Conservation (phyloP, 1,284 basidiomycete genomes). For the Schizopora paradoxa region DNA sequence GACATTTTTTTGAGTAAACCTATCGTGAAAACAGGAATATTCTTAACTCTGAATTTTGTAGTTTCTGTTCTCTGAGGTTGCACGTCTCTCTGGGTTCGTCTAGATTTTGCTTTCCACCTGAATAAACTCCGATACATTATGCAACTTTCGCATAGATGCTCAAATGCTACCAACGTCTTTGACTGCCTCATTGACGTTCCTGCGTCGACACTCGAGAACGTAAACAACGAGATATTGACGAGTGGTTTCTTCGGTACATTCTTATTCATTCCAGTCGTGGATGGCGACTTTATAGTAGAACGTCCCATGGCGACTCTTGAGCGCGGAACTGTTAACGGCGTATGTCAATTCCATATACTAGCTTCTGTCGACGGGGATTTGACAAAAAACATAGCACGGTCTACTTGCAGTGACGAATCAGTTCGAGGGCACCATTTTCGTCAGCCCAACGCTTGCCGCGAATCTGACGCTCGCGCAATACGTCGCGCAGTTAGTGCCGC, state of each 20-base stretch:
- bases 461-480: slow-evolving; percentile 30
- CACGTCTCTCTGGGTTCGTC: slow-evolving; percentile 3
- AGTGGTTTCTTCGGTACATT: slow-evolving; percentile 38
- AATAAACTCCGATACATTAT: not conserved
- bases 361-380: not conserved
- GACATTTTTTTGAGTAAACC: not conserved
- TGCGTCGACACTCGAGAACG: slow-evolving; percentile 27
- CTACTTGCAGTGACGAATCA: slow-evolving; percentile 35
- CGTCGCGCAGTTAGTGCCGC: slow-evolving; percentile 34
- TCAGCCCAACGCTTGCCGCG: slow-evolving; percentile 27
- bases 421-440: slow-evolving; percentile 36
- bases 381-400: slow-evolving; percentile 24
- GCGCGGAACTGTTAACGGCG: slow-evolving; percentile 14
- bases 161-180: slow-evolving; percentile 28
- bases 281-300: slow-evolving; percentile 40
- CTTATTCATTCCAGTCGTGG: slow-evolving; percentile 39
- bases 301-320: slow-evolving; percentile 34
- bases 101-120: not conserved
- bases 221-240: slow-evolving; percentile 31
- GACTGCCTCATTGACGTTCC: slow-evolving; percentile 33
- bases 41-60: no score
- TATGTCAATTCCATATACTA: no score
- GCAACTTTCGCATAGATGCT: no score
- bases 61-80: slow-evolving; percentile 1
- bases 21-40: not conserved